phyloP scores from a whole-genome alignment of 345 rosid species.

The Syzygium oleosum region DNA sequence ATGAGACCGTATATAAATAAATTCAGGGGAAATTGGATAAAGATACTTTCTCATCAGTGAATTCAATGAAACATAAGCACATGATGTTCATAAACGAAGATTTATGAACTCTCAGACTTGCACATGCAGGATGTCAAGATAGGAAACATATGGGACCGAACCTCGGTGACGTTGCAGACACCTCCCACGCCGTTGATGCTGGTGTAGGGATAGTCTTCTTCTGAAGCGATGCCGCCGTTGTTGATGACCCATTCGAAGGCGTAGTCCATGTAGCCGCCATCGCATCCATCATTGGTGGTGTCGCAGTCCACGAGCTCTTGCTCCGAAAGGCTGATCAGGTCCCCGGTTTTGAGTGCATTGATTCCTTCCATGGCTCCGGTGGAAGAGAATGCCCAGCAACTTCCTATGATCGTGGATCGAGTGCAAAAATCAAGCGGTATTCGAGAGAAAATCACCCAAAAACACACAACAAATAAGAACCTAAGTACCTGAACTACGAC shows the following conservation, averaged over 20 bases:
- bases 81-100: background rate
- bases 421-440: background rate
- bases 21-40: too few relatives aligned
- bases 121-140: background rate
- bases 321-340: slow-evolving; percentile 60
- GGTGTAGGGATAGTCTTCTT: slow-evolving; percentile 47
- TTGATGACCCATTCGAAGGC: slow-evolving; percentile 65
- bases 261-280: slow-evolving; percentile 67
- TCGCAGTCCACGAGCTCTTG: slow-evolving; percentile 70
- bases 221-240: slow-evolving; percentile 55
- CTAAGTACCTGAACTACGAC: too few relatives aligned
- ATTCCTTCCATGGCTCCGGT: slow-evolving; percentile 70
- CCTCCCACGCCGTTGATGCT: slow-evolving; percentile 26
- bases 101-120: background rate
- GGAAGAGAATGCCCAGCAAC: slow-evolving; percentile 70
- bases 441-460: background rate
- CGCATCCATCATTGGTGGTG: slow-evolving; percentile 46
- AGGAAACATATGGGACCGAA: background rate
- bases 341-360: slow-evolving; percentile 41
- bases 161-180: slow-evolving; percentile 52
- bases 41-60: background rate
- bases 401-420: slow-evolving; percentile 24
- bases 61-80: background rate
- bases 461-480: background rate
- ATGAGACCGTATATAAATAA: too few relatives aligned